Base-by-base conservation (phyloP, 352 stramenopile species). In the Phytophthora sojae region DNA sequence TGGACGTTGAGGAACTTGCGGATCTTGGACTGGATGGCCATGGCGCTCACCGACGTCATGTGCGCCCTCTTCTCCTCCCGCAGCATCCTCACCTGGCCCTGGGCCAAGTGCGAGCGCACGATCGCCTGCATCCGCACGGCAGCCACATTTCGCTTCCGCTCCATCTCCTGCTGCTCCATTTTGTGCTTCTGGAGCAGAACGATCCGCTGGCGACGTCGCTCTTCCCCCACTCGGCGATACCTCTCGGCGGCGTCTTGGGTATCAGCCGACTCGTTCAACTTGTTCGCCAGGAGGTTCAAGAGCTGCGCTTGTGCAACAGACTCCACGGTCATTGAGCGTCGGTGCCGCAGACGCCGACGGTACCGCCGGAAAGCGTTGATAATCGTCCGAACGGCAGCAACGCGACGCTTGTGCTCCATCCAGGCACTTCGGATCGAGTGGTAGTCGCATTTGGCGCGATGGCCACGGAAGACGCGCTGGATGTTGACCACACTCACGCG, bases 1-100 rank as follows among this genome's bases (percentile, higher is more conserved):
- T 90, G 85, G 8, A 66, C 32, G 17, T 72, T 79, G 8, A 91
- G 53, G 52, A 88, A 88, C 29, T 71, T 80, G 29, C 88, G 88
- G 19, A 90, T 91, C 29, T 73, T 86, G 25, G 80, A 92, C 67
- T 96, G 88, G 35, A 96, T 90, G 5, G 78, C 76, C 64, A 91
- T 92, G 15, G 76, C 83, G 5, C 81, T 85, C 26, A 85, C 80
- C 0, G 84, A 80, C 6, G 81, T 78, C 52, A 86, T 57, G n/a
- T 92, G 82, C 0, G 83, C 79, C 4, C 83, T 82, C 12, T 77
- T 80, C 59, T 92, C 82, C 30, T 84, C 66, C 2, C 80, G 61
- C 14, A 89, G 49, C 4, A 52, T 37, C 6, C 63, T 55, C 0
- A 65, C 76, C 53, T 78, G 55, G 3, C 68, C 66, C 25, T 82